Conservation (phyloP, 225 moss, liverwort and hornwort genomes). For the Climacium dendroides region DNA sequence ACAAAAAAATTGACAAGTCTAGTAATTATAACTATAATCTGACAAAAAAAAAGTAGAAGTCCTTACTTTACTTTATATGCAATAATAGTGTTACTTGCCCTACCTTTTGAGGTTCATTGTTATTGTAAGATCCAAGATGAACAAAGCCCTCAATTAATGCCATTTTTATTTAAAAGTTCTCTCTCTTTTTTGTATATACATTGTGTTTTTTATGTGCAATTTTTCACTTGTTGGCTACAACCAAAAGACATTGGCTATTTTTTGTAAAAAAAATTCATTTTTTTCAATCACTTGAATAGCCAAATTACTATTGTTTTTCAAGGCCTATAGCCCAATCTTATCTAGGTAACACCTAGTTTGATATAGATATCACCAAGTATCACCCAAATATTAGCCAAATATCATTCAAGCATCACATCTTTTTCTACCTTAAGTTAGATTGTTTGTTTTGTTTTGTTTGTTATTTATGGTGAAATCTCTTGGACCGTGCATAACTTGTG, state of each 20-base stretch:
- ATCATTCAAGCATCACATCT: no score
- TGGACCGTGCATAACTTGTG: no score
- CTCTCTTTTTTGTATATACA: no score
- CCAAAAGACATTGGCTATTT: background rate
- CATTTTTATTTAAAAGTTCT: background rate
- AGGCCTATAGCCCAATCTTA: no score
- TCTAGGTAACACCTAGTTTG: background rate
- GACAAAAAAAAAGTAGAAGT: fast-evolving
- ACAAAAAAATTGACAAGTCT: fast-evolving
- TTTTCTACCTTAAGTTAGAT: no score
- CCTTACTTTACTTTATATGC: fast-evolving
- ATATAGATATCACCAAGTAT: background rate
- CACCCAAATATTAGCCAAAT: no score
- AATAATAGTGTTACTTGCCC: background rate
- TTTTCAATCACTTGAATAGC: fast-evolving
- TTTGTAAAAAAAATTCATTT: fast-evolving
- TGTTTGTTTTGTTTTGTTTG: no score
- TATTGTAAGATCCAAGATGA: fast-evolving
- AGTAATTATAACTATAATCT: background rate
- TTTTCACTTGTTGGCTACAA: fast-evolving
- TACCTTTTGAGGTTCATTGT: background rate
- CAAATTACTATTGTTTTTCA: fast-evolving
- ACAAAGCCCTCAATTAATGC: background rate
- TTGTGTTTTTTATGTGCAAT: background rate
- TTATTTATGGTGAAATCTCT: no score